A percentile compares a stretch with the other conserved stretches of the same genome.
Evolutionary conservation across 2,329 filamentous ascomycete genomes (phyloP).

Genomic region (Conoideocrella luteorostrata): DNA sequence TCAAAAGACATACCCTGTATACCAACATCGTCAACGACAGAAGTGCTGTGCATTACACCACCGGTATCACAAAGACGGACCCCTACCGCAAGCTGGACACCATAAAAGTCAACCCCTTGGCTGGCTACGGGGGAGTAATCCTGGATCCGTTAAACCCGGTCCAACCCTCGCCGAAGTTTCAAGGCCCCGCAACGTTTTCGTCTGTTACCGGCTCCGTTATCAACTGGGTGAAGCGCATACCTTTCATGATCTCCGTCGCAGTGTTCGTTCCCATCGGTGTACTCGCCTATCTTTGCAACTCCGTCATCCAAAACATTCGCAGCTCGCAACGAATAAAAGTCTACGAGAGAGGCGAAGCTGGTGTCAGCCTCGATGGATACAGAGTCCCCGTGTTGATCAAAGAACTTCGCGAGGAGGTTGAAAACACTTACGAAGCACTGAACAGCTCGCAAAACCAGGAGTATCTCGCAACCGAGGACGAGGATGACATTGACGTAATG

Average conservation of each 20-base stretch:
- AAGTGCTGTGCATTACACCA: constrained; percentile 77
- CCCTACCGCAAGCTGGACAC: constrained; percentile 65
- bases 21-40: constrained; percentile 83
- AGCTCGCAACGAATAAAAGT: constrained; percentile 69
- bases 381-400: constrained; percentile 70
- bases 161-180: constrained; percentile 34
- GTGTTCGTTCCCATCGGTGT: constrained; percentile 70
- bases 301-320: constrained; percentile 67
- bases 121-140: constrained; percentile 68
- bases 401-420: constrained; percentile 67
- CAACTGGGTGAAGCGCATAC: constrained; percentile 44
- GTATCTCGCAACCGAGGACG: constrained; percentile 57
- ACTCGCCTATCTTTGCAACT: constrained; percentile 66
- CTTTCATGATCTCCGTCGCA: constrained; percentile 57
- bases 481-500: constrained; percentile 33
- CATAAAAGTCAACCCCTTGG: constrained; percentile 65
- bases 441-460: constrained; percentile 64
- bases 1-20: constrained; percentile 73
- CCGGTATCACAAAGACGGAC: constrained; percentile 68
- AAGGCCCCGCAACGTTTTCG: constrained; percentile 21
- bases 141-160: constrained; percentile 62
- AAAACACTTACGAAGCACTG: constrained; percentile 69
- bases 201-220: constrained; percentile 25
- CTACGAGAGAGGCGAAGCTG: constrained; percentile 66
- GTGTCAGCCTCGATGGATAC: constrained; percentile 63